Percentiles rank a stretch among this genome's conserved stretches.
Evolutionary conservation across 441 rosid genomes (phyloP).

Genomic region (Gossypium davidsonii): DNA sequence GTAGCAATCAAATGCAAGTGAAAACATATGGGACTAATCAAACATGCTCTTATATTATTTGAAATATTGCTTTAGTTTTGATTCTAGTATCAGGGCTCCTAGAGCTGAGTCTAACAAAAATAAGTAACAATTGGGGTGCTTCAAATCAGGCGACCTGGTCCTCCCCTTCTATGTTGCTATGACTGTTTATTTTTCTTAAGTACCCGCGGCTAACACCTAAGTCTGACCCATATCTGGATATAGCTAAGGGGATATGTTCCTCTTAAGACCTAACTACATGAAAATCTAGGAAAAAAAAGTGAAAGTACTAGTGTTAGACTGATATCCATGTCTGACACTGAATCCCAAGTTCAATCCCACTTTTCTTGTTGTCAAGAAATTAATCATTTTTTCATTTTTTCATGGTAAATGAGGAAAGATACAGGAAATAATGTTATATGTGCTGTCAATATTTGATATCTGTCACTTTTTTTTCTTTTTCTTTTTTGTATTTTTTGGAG

Average conservation of each 20-base stretch:
- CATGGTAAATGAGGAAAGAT: not conserved
- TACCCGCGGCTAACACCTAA: too few species aligned
- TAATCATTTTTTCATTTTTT: not conserved
- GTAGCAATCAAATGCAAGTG: not conserved
- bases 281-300: not conserved
- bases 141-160: not conserved
- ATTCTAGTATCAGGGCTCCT: not conserved
- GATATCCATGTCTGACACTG: not conserved
- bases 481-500: not conserved
- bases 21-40: not conserved
- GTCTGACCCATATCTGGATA: not conserved
- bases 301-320: not conserved
- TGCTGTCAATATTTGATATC: not conserved
- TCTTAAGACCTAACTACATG: not conserved
- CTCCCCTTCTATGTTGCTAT: too few species aligned
- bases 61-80: not conserved
- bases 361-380: not conserved
- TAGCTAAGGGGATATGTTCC: not conserved
- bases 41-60: not conserved
- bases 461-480: not conserved
- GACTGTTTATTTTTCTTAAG: too few species aligned
- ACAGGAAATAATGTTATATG: not conserved
- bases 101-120: conserved; percentile 1
- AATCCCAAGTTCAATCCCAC: not conserved
- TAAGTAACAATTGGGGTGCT: not conserved